These are phyloP conservation scores for Ogataea paraovalis DNA, from an alignment of 805 yeast species.

Conservation along the genomic window DNA sequence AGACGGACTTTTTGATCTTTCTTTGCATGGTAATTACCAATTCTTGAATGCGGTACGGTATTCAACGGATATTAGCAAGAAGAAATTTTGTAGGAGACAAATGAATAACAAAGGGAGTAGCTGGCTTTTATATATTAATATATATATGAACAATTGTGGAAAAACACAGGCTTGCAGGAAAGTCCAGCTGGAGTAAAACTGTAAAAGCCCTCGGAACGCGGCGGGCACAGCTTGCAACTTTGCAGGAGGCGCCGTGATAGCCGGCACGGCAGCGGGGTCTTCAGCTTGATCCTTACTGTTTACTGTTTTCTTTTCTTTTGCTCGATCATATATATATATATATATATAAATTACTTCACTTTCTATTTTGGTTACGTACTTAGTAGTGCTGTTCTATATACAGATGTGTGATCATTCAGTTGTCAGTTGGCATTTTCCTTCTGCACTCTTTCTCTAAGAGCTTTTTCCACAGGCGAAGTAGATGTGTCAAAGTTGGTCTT, in stretches of 20 bases:
- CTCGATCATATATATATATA: neutral
- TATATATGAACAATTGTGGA: too few species aligned
- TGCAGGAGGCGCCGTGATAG: too few species aligned
- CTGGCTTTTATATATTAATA: too few species aligned
- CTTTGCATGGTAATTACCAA: slow-evolving; percentile 4
- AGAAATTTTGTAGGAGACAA: too few species aligned
- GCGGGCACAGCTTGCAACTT: neutral
- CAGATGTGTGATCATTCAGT: neutral
- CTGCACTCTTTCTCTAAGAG: neutral
- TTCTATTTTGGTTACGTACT: neutral
- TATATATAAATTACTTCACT: neutral
- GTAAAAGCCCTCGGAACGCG: neutral
- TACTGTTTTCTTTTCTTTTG: too few species aligned
- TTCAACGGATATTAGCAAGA: too few species aligned
- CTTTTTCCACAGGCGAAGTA: slow-evolving; percentile 5
- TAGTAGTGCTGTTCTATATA: neutral
- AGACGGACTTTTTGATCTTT: slow-evolving; percentile 26
- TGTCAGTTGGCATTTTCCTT: neutral
- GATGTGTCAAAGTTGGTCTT: slow-evolving; percentile 31
- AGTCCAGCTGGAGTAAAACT: too few species aligned
- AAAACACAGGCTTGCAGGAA: too few species aligned
- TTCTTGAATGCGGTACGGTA: too few species aligned
- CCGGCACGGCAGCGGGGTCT: too few species aligned
- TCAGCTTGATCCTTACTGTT: too few species aligned
- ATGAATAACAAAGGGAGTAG: too few species aligned